Percentiles rank a stretch among this genome's conserved stretches.
phyloP scores from a whole-genome alignment of 164 flowering plant species.

The Vitis labrusca region DNA sequence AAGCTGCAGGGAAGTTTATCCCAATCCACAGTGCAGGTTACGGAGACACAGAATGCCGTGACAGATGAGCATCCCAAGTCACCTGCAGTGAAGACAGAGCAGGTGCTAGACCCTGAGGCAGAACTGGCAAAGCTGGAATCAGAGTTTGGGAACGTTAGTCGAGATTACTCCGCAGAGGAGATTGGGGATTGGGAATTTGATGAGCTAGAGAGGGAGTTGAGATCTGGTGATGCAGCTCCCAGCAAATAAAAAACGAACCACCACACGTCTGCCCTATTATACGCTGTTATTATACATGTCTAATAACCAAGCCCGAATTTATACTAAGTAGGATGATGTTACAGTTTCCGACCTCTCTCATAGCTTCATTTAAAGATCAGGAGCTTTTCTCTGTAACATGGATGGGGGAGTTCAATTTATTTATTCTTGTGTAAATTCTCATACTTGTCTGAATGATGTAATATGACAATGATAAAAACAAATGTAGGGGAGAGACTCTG shows the following conservation, averaged over 20 bases:
- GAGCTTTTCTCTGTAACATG: conserved; percentile 10
- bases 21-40: conserved; percentile 1
- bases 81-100: conserved; percentile 29
- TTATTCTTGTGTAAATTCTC: conserved; percentile 30
- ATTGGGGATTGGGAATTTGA: conserved; percentile 95
- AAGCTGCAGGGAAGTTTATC: conserved; percentile 25
- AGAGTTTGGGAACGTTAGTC: conserved; percentile 73
- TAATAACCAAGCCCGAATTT: conserved; percentile 6
- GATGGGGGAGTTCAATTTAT: conserved; percentile 12
- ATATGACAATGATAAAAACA: not conserved
- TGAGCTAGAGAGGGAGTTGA: conserved; percentile 83
- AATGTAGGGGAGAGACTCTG: not conserved
- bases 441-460: conserved; percentile 7
- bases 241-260: conserved; percentile 28
- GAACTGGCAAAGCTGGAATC: conserved; percentile 90
- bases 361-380: conserved; percentile 15
- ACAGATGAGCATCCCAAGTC: conserved; percentile 20
- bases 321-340: conserved; percentile 2
- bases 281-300: conserved; percentile 1
- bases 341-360: conserved; percentile 4
- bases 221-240: conserved; percentile 40
- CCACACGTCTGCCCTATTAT: not conserved
- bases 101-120: conserved; percentile 65
- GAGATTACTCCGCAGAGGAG: conserved; percentile 74
- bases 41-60: conserved; percentile 17